phyloP scores from a whole-genome alignment of 1,284 basidiomycete species.

The Pulveroboletus sp. region DNA sequence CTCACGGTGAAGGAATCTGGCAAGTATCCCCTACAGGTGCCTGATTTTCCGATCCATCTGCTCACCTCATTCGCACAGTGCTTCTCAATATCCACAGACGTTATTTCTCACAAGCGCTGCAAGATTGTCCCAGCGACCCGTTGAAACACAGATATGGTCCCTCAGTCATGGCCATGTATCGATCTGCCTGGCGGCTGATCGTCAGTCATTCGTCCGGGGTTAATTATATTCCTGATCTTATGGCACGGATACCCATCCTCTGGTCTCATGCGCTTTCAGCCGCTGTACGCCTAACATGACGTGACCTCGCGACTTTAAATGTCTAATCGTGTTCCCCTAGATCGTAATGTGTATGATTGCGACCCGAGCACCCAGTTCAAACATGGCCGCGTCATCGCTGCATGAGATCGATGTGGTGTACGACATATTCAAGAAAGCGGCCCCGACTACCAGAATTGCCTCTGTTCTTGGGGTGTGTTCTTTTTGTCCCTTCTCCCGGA shows the following conservation, averaged over 20 bases:
- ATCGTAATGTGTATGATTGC: slow-evolving; percentile 69
- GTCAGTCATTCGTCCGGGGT: slow-evolving; percentile 48
- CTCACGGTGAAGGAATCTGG: slow-evolving; percentile 60
- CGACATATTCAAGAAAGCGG: slow-evolving; percentile 54
- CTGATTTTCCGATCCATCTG: slow-evolving; percentile 1
- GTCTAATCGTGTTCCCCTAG: slow-evolving; percentile 38
- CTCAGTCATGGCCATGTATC: slow-evolving; percentile 69
- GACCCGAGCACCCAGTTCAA: slow-evolving; percentile 57
- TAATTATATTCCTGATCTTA: slow-evolving; percentile 40
- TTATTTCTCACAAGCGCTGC: slow-evolving; percentile 66
- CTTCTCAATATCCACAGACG: slow-evolving; percentile 67
- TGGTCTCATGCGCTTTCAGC: slow-evolving; percentile 67
- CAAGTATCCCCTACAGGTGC: slow-evolving; percentile 33
- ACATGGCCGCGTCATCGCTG: slow-evolving; percentile 53
- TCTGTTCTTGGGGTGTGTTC: slow-evolving; percentile 50
- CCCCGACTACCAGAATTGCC: slow-evolving; percentile 48
- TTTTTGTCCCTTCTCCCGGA: not conserved
- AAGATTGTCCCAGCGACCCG: slow-evolving; percentile 56
- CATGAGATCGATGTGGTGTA: slow-evolving; percentile 56
- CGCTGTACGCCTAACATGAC: slow-evolving; percentile 47
- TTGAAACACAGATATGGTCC: slow-evolving; percentile 62
- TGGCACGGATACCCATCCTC: slow-evolving; percentile 49
- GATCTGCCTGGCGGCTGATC: slow-evolving; percentile 66
- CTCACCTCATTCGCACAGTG: slow-evolving; percentile 39
- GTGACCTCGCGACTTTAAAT: not conserved